Evolutionary conservation across 2,329 filamentous ascomycete genomes (phyloP), one percentile per base, ranked within the genome.

Genomic region (Chrysoporthe austroafricana): DNA sequence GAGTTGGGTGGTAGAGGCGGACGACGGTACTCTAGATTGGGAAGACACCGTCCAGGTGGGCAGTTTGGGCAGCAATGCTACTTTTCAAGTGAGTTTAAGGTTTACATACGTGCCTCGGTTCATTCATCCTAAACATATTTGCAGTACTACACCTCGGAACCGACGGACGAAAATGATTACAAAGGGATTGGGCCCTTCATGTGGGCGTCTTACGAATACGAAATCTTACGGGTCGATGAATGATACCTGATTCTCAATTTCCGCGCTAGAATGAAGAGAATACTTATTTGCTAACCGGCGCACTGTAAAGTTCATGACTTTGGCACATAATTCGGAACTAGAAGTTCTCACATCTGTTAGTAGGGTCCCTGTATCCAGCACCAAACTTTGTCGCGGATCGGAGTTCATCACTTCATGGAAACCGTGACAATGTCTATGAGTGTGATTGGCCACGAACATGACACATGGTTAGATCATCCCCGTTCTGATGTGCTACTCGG

Each of bases 11-110:
- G 78, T 79, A 32, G 75, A 78, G 32, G 77, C 78, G 44, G 76
- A 77, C 43, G 81, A 82, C 67, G 80, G 80, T 0, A 82, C 81
- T 2, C 68, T 84, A 62, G 77, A 77, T 63, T 84, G 79, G 75
- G 79, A 83, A 65, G 81, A 81, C 2, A 85, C 83, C 0, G 83
- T 85, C 1, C 70, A 75, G 43, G 82, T 85, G 9, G 82, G 83
- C 48, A 83, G 80, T 70, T 72, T 85, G 71, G 79, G 77, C 68
- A 78, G 79, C 4, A 76, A 80, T 69, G 83, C 79, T 14, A 77
- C 75, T 32, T 85, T 82, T 70, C 79, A 83, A 73, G 81, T 83
- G 71, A 73, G 77, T 62, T 34, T n/a, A 5, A 7, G n/a, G 21
- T 2, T 32, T 39, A 13, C 14, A 34, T 44, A 34, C 11, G 4